phyloP scores from a whole-genome alignment of 2,329 filamentous ascomycete genomes.

The Annulohypoxylon truncatum region DNA sequence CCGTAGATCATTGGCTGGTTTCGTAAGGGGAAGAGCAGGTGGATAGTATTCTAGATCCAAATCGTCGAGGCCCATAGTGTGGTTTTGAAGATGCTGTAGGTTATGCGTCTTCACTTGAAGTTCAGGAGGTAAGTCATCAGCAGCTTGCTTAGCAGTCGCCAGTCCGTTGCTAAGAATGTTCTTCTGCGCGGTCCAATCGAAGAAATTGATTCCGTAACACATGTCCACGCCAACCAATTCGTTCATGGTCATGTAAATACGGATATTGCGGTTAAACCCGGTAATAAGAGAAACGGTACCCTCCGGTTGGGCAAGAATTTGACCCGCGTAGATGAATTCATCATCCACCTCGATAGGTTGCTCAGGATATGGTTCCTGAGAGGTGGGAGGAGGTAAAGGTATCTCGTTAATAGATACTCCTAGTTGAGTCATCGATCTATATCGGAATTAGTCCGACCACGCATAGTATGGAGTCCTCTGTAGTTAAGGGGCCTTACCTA shows the following conservation, averaged over 20 bases:
- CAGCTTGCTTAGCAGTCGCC: conserved; percentile 74
- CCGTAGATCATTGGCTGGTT: conserved; percentile 63
- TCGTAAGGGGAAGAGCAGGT: conserved; percentile 59
- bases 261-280: conserved; percentile 83
- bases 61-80: conserved; percentile 53
- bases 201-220: conserved; percentile 80
- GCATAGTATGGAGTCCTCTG: neutral
- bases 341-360: conserved; percentile 87
- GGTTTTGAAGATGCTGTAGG: conserved; percentile 49
- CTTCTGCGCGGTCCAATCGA: conserved; percentile 83
- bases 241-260: conserved; percentile 84
- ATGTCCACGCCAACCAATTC: conserved; percentile 82
- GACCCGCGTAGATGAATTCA: conserved; percentile 77
- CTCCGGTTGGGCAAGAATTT: conserved; percentile 76
- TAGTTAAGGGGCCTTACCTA: conserved; percentile 58
- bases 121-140: conserved; percentile 75
- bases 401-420: conserved; percentile 78
- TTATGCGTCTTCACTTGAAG: conserved; percentile 66
- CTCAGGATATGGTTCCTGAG: conserved; percentile 80
- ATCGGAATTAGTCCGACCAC: conserved; percentile 31
- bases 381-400: conserved; percentile 80
- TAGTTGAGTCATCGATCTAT: conserved; percentile 80
- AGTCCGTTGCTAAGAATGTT: conserved; percentile 78
- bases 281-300: conserved; percentile 76
- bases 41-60: conserved; percentile 64